Conservation (phyloP, 2,329 filamentous ascomycete species). For the Fusarium verrucosum region DNA sequence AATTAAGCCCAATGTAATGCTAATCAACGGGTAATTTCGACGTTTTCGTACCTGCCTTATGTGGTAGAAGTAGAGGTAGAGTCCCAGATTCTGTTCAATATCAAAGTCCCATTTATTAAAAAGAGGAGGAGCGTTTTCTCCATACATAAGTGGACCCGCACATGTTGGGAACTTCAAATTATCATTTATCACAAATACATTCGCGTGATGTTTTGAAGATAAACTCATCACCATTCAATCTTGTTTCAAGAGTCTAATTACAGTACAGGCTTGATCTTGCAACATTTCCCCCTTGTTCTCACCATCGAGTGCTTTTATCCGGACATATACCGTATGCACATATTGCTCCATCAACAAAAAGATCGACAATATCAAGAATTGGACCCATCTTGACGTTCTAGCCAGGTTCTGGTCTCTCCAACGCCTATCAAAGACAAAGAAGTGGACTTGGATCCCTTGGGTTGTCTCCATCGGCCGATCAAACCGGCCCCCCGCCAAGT, state of each 20-base stretch:
- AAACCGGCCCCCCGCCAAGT: conserved; percentile 35
- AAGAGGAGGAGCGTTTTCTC: not conserved
- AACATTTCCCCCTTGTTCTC: not conserved
- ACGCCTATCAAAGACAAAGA: conserved; percentile 1
- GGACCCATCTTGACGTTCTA: conserved; percentile 23
- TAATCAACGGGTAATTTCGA: not conserved
- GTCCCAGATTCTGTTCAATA: not conserved
- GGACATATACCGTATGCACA: no score
- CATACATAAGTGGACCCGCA: conserved; percentile 1
- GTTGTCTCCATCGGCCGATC: conserved; percentile 39
- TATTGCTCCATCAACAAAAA: not conserved
- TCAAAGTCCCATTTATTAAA: not conserved
- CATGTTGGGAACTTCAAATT: not conserved
- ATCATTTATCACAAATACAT: not conserved
- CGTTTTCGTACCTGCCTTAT: conserved; percentile 27
- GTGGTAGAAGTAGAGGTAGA: no score
- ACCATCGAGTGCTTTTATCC: not conserved
- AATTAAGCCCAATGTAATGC: not conserved
- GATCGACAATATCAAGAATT: conserved; percentile 24
- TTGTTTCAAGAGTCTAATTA: not conserved
- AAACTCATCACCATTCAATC: no score
- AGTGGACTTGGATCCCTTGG: no score
- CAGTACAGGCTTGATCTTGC: not conserved
- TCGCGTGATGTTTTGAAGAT: not conserved
- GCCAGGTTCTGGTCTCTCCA: conserved; percentile 13